Conservation (phyloP, 768 basidiomycete species). For the Megacollybia marginata region DNA sequence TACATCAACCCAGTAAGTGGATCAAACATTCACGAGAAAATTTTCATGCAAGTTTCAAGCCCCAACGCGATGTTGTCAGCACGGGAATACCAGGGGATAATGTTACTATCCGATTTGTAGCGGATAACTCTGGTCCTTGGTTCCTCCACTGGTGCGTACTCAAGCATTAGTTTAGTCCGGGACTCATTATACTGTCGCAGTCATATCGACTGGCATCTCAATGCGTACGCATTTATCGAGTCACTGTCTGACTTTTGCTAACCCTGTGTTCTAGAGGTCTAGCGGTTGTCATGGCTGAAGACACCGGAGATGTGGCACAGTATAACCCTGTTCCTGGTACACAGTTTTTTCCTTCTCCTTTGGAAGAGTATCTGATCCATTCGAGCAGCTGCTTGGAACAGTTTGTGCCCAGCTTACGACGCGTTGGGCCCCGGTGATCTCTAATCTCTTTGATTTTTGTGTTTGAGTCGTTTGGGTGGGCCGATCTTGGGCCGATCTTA, state of each 20-base stretch:
- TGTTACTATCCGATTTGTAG: conserved; percentile 48
- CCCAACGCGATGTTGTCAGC: conserved; percentile 27
- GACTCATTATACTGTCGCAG: conserved; percentile 6
- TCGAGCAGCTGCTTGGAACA: conserved; percentile 19
- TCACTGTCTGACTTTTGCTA: background rate
- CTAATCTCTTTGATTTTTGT: too few species aligned
- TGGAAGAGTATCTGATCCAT: background rate
- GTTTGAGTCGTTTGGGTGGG: too few species aligned
- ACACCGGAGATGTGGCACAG: conserved; percentile 13
- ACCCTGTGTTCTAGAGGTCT: conserved; percentile 13
- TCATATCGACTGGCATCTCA: conserved; percentile 42
- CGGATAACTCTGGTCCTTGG: conserved; percentile 62
- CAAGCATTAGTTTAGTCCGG: background rate
- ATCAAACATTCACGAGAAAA: too few species aligned
- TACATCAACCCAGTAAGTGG: conserved; percentile 39
- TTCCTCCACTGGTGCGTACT: conserved; percentile 6
- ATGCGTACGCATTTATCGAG: conserved; percentile 18
- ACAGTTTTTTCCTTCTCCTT: background rate
- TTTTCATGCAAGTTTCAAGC: too few species aligned
- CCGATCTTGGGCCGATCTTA: too few species aligned
- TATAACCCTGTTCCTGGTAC: conserved; percentile 16
- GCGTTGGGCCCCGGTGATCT: background rate
- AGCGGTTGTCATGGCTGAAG: conserved; percentile 28
- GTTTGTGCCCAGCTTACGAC: conserved; percentile 19
- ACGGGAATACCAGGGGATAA: conserved; percentile 23